phyloP scores from a whole-genome alignment of 495 filamentous ascomycete species.

The Neurospora tetrasperma region DNA sequence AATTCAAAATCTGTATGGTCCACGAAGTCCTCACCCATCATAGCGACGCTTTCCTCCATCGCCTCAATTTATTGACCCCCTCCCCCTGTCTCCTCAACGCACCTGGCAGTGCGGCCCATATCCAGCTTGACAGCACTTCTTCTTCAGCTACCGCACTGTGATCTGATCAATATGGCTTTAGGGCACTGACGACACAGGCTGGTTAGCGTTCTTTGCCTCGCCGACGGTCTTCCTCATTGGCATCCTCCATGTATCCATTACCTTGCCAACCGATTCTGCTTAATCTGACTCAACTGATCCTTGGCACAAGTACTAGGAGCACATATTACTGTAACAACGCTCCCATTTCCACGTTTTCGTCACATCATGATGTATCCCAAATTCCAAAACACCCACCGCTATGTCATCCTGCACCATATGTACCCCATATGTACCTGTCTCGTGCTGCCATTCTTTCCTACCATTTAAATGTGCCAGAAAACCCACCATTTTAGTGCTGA shows the following conservation, averaged over 20 bases:
- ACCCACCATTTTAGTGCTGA: not conserved
- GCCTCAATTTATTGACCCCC: too few relatives aligned
- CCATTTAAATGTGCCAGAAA: not conserved
- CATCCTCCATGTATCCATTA: not conserved
- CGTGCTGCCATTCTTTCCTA: not conserved
- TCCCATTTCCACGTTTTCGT: not conserved
- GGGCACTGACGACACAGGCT: not conserved
- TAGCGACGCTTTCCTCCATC: too few relatives aligned
- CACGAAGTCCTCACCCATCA: too few relatives aligned
- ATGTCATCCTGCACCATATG: too few relatives aligned
- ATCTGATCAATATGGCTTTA: not conserved
- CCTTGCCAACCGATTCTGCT: not conserved
- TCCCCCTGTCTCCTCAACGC: too few relatives aligned
- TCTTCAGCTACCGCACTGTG: not conserved
- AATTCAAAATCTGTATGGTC: too few relatives aligned
- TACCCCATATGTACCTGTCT: not conserved
- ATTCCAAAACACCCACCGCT: not conserved
- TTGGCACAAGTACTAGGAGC: not conserved
- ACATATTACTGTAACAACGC: not conserved
- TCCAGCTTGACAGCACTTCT: not conserved
- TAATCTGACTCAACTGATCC: not conserved
- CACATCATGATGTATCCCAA: not conserved
- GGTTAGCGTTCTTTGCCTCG: not conserved
- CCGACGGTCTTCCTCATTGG: not conserved
- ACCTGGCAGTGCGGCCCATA: too few relatives aligned